These are phyloP conservation scores for Termitomyces sp. DNA, from an alignment of 768 basidiomycete genomes.

Conservation along the genomic window DNA sequence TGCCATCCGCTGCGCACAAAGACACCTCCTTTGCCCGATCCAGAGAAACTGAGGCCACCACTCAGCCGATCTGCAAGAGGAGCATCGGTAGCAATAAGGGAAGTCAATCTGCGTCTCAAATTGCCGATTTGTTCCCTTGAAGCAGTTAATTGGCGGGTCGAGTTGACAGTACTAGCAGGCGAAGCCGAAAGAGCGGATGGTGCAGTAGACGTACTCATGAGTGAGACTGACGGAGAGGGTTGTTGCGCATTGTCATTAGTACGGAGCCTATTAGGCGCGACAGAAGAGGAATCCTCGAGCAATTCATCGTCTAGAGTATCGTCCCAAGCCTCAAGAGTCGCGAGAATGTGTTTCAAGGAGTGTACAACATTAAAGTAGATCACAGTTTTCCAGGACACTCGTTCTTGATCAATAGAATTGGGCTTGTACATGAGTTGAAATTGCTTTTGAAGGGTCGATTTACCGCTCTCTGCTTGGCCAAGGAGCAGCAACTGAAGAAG, in stretches of 20 bases:
- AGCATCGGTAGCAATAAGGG: constrained; percentile 58
- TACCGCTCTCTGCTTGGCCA: constrained; percentile 77
- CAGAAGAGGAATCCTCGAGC: constrained; percentile 26
- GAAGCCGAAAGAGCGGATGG: constrained; percentile 16
- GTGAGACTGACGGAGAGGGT: constrained; percentile 37
- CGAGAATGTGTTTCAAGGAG: constrained; percentile 66
- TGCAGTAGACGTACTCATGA: constrained; percentile 23
- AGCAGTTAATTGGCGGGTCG: constrained; percentile 21
- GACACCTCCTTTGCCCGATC: constrained; percentile 73
- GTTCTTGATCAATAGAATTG: constrained; percentile 63
- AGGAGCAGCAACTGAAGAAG: constrained; percentile 59
- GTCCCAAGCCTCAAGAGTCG: constrained; percentile 59
- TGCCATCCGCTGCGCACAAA: constrained; percentile 85
- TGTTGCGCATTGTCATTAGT: constrained; percentile 33
- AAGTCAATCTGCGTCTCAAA: constrained; percentile 56
- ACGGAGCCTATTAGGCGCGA: constrained; percentile 22
- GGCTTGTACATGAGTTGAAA: constrained; percentile 82
- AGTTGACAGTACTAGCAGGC: constrained; percentile 23
- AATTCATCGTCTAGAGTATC: constrained; percentile 53
- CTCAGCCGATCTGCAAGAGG: constrained; percentile 70
- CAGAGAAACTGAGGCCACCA: constrained; percentile 68
- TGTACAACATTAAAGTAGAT: constrained; percentile 76
- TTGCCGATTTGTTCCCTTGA: constrained; percentile 43
- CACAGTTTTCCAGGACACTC: constrained; percentile 68
- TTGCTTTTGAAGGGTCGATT: constrained; percentile 75